A percentile compares a stretch with the other conserved stretches of the same genome.
Conservation (phyloP, 208 protist species). For the Trypanosomatidae sp. region DNA sequence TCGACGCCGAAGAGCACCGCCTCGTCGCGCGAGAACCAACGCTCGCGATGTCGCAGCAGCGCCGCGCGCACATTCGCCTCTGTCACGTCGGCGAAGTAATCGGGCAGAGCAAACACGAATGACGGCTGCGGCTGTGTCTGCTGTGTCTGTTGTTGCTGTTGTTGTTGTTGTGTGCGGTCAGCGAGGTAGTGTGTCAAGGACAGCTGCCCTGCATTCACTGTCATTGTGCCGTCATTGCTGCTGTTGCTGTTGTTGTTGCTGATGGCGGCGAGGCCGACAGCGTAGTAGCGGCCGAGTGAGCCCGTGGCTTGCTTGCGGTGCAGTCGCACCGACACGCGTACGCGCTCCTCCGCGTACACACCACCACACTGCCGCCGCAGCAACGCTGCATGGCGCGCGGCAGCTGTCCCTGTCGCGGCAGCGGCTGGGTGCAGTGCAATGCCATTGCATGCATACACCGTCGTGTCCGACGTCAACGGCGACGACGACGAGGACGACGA, state of each 20-base stretch:
- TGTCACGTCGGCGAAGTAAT: too few relatives aligned
- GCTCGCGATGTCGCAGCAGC: conserved; percentile 25
- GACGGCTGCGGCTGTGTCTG: too few relatives aligned
- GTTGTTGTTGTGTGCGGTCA: too few relatives aligned
- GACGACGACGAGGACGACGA: background rate
- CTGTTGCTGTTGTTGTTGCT: too few relatives aligned
- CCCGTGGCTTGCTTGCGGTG: conserved; percentile 41
- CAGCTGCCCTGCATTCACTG: too few relatives aligned
- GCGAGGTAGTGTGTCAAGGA: too few relatives aligned
- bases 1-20: conserved; percentile 70
- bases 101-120: too few relatives aligned
- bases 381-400: background rate
- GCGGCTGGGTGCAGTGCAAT: background rate
- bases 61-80: conserved; percentile 10
- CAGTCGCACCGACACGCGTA: conserved; percentile 12
- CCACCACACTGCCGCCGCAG: background rate
- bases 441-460: background rate
- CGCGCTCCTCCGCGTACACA: background rate
- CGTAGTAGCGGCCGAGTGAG: conserved; percentile 64
- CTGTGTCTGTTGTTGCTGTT: too few relatives aligned
- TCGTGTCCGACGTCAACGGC: background rate
- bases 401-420: background rate
- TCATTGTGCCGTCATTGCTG: too few relatives aligned
- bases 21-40: conserved; percentile 57
- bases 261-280: conserved; percentile 42